Base-by-base conservation (phyloP, 371 early-diverging fungal species). In the Funneliformis caledonium region DNA sequence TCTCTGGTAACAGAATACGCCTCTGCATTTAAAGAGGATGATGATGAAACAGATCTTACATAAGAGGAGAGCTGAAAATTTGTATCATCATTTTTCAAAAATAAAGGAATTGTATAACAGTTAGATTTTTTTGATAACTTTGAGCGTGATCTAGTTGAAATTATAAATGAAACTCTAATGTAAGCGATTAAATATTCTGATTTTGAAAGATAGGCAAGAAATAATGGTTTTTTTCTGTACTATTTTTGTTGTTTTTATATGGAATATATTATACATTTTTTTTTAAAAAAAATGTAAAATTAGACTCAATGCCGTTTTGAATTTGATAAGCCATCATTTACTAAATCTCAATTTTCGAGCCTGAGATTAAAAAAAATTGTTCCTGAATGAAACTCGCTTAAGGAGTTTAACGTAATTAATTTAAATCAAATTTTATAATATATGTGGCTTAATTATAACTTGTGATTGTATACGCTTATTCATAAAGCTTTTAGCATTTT, bases 81-180 rank as follows among this genome's bases (percentile, higher is more conserved):
- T 65, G 93, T 96, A 82, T 83, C 91, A 4, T 83, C 93, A 45
- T 92, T 85, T n/a, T 97, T 97, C 84, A 90, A 94, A 50, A 93
- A 93, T 80, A 94, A 95, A 80, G 97, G 96, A 6, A 90, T 96
- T 45, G 96, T 97, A 62, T 96, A 96, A 88, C 97, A 96, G 86
- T 87, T 96, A 67, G 95, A 94, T 82, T 95, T 95, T 42, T 96
- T 94, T 86, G 91, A 96, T 85, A 92, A 94, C 81, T 96, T 96
- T 60, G 83, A 92, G 62, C 92, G 90, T 80, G 93, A 93, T 12
- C 89, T 96, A 88, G 56, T 56, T 56, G 97, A 96, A 83, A 94
- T 94, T 80, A 89, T 96, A 43, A 91, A 96, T 5, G 92, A 94
- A 78, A 88, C 90, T 12, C 82, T 94, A 74, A 84, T 93, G 80